These are phyloP conservation scores for Clausena lansium DNA, from an alignment of 345 rosid species.

Conservation along the genomic window DNA sequence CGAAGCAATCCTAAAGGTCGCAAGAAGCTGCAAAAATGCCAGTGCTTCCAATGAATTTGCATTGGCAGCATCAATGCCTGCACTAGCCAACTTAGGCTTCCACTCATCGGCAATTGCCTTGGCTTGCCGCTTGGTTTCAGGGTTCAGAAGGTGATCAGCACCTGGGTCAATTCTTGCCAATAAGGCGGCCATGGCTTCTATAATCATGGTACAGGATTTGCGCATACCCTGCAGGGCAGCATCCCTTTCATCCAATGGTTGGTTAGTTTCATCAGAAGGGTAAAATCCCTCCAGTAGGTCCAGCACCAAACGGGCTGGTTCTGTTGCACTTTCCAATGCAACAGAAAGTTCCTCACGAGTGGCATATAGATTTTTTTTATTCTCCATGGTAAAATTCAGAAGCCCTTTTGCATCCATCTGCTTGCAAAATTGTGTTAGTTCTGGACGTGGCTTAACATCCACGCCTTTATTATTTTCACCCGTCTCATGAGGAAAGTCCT, in stretches of 20 bases:
- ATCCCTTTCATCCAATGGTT: conserved; percentile 43
- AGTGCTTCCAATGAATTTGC: conserved; percentile 60
- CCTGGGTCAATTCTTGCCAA: conserved; percentile 51
- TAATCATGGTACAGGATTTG: conserved; percentile 45
- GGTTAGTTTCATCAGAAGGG: conserved; percentile 43
- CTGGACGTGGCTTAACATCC: conserved; percentile 48
- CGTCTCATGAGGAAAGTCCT: conserved; percentile 35
- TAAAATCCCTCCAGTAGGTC: conserved; percentile 53
- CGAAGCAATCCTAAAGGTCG: conserved; percentile 64
- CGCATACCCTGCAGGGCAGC: conserved; percentile 59
- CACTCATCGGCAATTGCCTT: conserved; percentile 69
- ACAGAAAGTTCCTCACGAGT: conserved; percentile 47
- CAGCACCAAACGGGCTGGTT: conserved; percentile 66
- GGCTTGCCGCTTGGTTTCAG: conserved; percentile 62
- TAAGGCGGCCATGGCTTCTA: conserved; percentile 55
- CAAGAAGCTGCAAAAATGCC: conserved; percentile 65
- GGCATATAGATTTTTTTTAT: conserved; percentile 39
- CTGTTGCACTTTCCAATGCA: conserved; percentile 56
- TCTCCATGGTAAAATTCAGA: conserved; percentile 43
- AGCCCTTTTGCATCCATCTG: conserved; percentile 70
- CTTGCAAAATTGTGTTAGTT: conserved; percentile 53
- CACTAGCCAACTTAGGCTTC: conserved; percentile 58
- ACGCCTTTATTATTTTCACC: conserved; percentile 37
- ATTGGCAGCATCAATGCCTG: conserved; percentile 47
- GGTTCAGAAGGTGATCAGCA: conserved; percentile 54